Evolutionary conservation across 1,139 yeast species (phyloP).

Genomic region (Taiozyma sp.): DNA sequence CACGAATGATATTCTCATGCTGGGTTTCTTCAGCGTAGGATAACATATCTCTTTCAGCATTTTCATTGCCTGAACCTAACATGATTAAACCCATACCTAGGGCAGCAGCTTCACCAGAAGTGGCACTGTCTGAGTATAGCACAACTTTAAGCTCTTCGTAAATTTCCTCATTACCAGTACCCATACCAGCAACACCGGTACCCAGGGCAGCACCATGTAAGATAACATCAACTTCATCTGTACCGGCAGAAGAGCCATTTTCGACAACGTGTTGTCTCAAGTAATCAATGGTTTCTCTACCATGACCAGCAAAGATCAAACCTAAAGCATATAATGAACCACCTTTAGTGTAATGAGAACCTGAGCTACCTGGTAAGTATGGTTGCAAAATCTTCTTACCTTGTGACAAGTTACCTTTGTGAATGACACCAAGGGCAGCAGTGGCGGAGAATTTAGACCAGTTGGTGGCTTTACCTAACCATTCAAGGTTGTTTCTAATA

Average conservation of each 20-base stretch:
- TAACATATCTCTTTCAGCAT: slow-evolving; percentile 76
- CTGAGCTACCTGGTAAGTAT: slow-evolving; percentile 78
- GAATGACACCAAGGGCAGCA: slow-evolving; percentile 97
- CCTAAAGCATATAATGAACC: slow-evolving; percentile 95
- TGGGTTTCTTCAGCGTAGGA: slow-evolving; percentile 93
- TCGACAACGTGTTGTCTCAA: slow-evolving; percentile 72
- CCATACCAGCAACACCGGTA: slow-evolving; percentile 97
- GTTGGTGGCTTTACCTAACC: slow-evolving; percentile 95
- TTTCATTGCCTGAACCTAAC: slow-evolving; percentile 86
- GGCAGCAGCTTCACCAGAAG: slow-evolving; percentile 97
- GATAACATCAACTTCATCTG: slow-evolving; percentile 77
- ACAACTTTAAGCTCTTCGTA: slow-evolving; percentile 85
- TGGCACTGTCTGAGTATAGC: slow-evolving; percentile 85
- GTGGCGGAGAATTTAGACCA: slow-evolving; percentile 99
- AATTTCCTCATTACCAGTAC: slow-evolving; percentile 66
- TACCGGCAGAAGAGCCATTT: slow-evolving; percentile 60
- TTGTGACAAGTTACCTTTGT: slow-evolving; percentile 88
- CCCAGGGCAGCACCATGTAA: slow-evolving; percentile 97
- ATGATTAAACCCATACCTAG: slow-evolving; percentile 93
- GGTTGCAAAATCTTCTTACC: slow-evolving; percentile 88
- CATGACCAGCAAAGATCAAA: slow-evolving; percentile 93
- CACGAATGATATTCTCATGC: slow-evolving; percentile 93
- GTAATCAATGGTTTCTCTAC: slow-evolving; percentile 80
- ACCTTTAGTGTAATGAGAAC: slow-evolving; percentile 88
- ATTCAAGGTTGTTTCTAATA: slow-evolving; percentile 85